Base-by-base conservation (phyloP, 106 monocot species). In the Dactylorhiza incarnata region DNA sequence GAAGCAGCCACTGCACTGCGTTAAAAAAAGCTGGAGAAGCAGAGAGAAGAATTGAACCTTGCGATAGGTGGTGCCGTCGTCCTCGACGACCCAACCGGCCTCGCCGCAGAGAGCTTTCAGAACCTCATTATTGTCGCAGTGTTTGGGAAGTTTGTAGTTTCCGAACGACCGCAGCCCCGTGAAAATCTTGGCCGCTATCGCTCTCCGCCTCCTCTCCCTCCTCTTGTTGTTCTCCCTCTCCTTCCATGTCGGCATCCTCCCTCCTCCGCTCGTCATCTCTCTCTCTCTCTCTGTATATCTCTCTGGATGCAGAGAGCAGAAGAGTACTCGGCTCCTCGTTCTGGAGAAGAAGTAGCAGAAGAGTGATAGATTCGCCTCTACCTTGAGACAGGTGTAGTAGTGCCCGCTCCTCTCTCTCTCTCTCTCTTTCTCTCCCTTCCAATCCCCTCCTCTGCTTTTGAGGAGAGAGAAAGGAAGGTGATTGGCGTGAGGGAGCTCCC, bases 211-310 rank as follows among this genome's bases (percentile, higher is more conserved):
- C 75, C 91, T 76, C 86, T 91, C 91, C 62, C 91, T 81, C 75
- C 88, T 65, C 86, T 88, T 91, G 77, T 91, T 91, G 85, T 91
- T 91, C 85, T 91, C 91, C 79, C 91, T 85, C 86, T 91, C 91
- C 83, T 86, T 91, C 87, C 91, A 91, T 52, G 91, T 88, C 74
- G 91, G 91, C 82, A 82, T 71, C 83, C 91, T 72, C 59, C 91
- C 87, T 9, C 81, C 85, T 45, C 87, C 85, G 15, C 85, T 75
- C 17, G 75, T 82, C 81, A 86, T 82, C 71, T 17, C 59, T 13
- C 56, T 9, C 45, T 46, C 20, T 55, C 48, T 24, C 63, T 22
- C n/a, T n/a, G n/a, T n/a, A n/a, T n/a, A n/a, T n/a, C n/a, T n/a
- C n/a, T n/a, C n/a, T n/a, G n/a, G n/a, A n/a, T n/a, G n/a, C 6